Percentiles rank a stretch among this genome's conserved stretches.
phyloP scores from a whole-genome alignment of 352 stramenopile species.

The Phytophthora kernoviae region DNA sequence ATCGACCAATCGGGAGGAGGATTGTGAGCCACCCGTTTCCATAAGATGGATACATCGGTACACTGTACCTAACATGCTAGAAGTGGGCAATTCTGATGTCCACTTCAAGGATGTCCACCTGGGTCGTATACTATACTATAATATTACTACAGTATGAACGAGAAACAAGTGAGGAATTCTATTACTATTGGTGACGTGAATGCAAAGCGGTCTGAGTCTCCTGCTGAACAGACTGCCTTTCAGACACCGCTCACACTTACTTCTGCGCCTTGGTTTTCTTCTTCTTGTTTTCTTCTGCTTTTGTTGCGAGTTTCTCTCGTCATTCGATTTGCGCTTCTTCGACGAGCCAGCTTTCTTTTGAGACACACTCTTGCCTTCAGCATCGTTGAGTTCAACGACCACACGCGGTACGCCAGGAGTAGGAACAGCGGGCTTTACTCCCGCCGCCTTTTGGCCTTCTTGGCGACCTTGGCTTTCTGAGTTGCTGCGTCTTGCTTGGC shows the following conservation, averaged over 20 bases:
- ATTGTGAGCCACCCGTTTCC: background rate
- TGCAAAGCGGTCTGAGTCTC: too few relatives aligned
- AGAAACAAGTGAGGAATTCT: too few relatives aligned
- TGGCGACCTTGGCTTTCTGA: slow-evolving; percentile 40
- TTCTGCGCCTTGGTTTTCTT: slow-evolving; percentile 35
- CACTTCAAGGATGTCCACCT: background rate
- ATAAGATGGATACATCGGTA: background rate
- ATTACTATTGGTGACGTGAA: slow-evolving; percentile 18
- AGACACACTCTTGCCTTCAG: slow-evolving; percentile 17
- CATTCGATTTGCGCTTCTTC: slow-evolving; percentile 32
- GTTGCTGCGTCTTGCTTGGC: slow-evolving; percentile 15
- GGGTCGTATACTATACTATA: too few relatives aligned
- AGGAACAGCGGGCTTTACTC: slow-evolving; percentile 27
- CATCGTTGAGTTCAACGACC: slow-evolving; percentile 68
- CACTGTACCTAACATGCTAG: background rate
- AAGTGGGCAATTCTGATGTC: background rate
- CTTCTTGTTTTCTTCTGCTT: slow-evolving; percentile 25
- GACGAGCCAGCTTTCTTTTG: slow-evolving; percentile 6
- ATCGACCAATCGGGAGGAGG: slow-evolving; percentile 11
- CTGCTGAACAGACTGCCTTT: background rate
- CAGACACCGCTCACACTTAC: slow-evolving; percentile 14
- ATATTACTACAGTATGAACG: too few relatives aligned
- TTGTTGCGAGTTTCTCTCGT: slow-evolving; percentile 9
- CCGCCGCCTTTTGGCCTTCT: slow-evolving; percentile 45
- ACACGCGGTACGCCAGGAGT: slow-evolving; percentile 53